These are phyloP conservation scores for Citrullus amarus DNA, from an alignment of 306 rosid species.

Conservation along the genomic window DNA sequence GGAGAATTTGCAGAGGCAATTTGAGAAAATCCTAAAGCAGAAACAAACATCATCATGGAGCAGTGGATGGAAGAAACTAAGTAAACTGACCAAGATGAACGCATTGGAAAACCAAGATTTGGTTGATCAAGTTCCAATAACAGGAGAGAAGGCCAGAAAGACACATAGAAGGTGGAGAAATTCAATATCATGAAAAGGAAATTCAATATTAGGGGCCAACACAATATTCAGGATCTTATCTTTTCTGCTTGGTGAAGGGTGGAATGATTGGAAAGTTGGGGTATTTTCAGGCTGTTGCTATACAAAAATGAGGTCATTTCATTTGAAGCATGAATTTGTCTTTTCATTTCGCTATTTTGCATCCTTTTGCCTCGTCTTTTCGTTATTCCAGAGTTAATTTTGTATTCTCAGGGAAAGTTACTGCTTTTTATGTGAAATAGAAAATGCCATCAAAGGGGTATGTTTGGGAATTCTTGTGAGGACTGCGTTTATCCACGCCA, in stretches of 20 bases:
- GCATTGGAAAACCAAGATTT: slow-evolving; percentile 37
- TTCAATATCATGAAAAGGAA: slow-evolving; percentile 58
- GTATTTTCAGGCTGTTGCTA: background rate
- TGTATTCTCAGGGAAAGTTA: background rate
- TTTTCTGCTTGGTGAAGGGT: background rate
- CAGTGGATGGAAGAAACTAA: slow-evolving; percentile 92
- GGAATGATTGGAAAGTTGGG: background rate
- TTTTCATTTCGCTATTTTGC: background rate
- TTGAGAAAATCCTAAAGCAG: slow-evolving; percentile 75
- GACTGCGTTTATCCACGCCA: background rate
- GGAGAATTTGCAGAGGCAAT: slow-evolving; percentile 78
- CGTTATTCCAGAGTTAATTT: background rate
- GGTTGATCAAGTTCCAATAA: slow-evolving; percentile 25
- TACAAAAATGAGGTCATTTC: background rate
- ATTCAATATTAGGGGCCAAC: slow-evolving; percentile 18
- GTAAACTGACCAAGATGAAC: slow-evolving; percentile 61
- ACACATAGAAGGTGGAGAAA: slow-evolving; percentile 88
- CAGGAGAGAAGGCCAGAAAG: slow-evolving; percentile 43
- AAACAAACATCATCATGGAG: slow-evolving; percentile 88
- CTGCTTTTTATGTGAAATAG: background rate
- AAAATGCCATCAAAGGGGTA: background rate
- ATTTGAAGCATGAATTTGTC: background rate
- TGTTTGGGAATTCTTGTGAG: background rate
- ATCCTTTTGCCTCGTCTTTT: background rate
- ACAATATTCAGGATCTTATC: background rate